A percentile compares a stretch with the other conserved stretches of the same genome.
phyloP scores from a whole-genome alignment of 2,329 filamentous ascomycete species.

The Sclerotiophoma versabilis region DNA sequence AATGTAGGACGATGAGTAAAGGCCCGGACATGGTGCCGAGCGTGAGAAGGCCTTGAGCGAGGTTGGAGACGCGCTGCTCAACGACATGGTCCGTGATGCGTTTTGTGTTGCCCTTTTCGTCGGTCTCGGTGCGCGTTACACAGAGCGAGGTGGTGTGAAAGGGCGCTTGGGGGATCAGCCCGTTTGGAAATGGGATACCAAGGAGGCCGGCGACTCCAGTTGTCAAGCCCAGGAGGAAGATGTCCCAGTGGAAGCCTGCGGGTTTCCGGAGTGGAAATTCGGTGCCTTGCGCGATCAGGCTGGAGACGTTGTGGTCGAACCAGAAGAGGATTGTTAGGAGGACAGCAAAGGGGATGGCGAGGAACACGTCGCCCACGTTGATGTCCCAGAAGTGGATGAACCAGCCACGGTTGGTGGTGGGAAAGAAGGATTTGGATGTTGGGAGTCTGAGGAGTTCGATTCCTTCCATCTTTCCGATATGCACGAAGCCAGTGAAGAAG shows the following conservation, averaged over 20 bases:
- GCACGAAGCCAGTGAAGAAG: conserved; percentile 90
- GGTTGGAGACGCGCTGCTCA: conserved; percentile 64
- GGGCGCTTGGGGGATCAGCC: conserved; percentile 66
- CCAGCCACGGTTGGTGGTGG: conserved; percentile 77
- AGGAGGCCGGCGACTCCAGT: conserved; percentile 64
- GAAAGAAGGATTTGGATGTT: conserved; percentile 78
- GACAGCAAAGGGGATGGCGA: conserved; percentile 86
- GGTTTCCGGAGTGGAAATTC: conserved; percentile 65
- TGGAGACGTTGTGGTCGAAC: conserved; percentile 80
- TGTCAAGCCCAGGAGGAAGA: conserved; percentile 64
- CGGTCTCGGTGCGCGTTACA: conserved; percentile 49
- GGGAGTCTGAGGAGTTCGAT: conserved; percentile 75
- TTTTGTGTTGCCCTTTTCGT: conserved; percentile 53
- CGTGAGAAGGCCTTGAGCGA: conserved; percentile 62
- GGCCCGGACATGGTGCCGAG: conserved; percentile 66
- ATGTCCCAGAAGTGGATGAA: conserved; percentile 84
- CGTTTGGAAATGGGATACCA: conserved; percentile 65
- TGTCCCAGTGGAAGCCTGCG: conserved; percentile 68
- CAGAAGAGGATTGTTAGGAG: conserved; percentile 85
- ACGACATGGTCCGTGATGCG: conserved; percentile 58
- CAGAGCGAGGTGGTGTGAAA: conserved; percentile 64
- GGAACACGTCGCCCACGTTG: conserved; percentile 74
- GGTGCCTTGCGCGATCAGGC: conserved; percentile 63
- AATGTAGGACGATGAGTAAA: conserved; percentile 60
- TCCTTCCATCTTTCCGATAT: conserved; percentile 80